A percentile compares a stretch with the other conserved stretches of the same genome.
These are phyloP conservation scores for Podochytrium sp. DNA, from an alignment of 192 early-diverging fungal species.

Conservation along the genomic window DNA sequence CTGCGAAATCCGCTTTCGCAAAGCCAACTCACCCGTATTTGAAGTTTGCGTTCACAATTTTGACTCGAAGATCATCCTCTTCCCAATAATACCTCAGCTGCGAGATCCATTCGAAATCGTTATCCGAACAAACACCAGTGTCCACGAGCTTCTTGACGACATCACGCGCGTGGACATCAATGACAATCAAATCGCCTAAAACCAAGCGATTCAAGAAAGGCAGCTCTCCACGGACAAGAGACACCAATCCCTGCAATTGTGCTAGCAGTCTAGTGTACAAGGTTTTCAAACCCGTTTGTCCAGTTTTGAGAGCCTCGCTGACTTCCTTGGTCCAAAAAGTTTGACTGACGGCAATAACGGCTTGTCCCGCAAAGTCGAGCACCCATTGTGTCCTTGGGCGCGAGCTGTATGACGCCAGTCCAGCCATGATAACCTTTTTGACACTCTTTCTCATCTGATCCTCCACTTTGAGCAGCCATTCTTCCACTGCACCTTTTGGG, in stretches of 20 bases:
- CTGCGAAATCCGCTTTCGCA: not conserved
- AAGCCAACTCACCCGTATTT: constrained; percentile 33
- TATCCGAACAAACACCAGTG: constrained; percentile 49
- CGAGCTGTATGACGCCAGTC: constrained; percentile 43
- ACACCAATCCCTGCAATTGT: constrained; percentile 60
- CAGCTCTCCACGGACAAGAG: constrained; percentile 59
- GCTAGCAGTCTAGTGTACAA: constrained; percentile 43
- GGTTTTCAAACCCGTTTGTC: constrained; percentile 42
- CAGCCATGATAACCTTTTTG: constrained; percentile 62
- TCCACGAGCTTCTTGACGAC: constrained; percentile 63
- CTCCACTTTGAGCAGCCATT: constrained; percentile 62
- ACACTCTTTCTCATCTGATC: constrained; percentile 60
- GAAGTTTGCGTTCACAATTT: constrained; percentile 68
- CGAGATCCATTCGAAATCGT: constrained; percentile 70
- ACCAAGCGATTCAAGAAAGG: constrained; percentile 56
- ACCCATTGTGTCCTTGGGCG: constrained; percentile 57
- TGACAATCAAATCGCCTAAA: constrained; percentile 64
- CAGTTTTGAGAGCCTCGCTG: constrained; percentile 56
- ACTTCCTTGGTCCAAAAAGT: constrained; percentile 67
- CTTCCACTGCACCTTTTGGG: constrained; percentile 63
- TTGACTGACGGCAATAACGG: constrained; percentile 54
- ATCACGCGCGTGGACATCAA: constrained; percentile 65
- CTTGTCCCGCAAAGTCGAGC: constrained; percentile 63
- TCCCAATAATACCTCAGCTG: constrained; percentile 69
- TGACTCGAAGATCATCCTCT: constrained; percentile 61